phyloP scores from a whole-genome alignment of 1,284 basidiomycete genomes.

The Irpex sp. region DNA sequence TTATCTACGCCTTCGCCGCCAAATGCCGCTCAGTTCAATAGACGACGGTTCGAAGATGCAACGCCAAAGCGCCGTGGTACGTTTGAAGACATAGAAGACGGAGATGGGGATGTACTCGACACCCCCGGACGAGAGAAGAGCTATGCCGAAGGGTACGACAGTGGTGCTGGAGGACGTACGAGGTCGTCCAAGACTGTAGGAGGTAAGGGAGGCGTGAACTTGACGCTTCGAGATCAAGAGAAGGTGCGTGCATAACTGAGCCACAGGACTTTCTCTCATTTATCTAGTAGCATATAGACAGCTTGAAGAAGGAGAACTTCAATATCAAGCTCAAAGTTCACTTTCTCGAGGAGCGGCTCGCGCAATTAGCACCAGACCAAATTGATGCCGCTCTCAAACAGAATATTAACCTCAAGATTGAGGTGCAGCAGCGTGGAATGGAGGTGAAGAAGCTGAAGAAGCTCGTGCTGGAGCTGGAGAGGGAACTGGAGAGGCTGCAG shows the following conservation, averaged over 20 bases:
- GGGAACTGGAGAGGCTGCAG: conserved; percentile 71
- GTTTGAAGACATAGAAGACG: conserved; percentile 26
- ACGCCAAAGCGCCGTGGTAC: conserved; percentile 28
- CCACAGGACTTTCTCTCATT: not conserved
- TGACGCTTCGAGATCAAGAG: conserved; percentile 91
- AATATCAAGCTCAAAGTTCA: conserved; percentile 92
- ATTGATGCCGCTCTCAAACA: conserved; percentile 90
- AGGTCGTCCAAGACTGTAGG: conserved; percentile 31
- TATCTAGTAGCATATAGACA: conserved; percentile 76
- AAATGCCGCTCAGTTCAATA: conserved; percentile 19
- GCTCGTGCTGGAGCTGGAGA: conserved; percentile 79
- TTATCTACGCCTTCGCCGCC: conserved; percentile 53
- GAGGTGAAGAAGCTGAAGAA: conserved; percentile 93
- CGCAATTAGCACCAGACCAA: conserved; percentile 86
- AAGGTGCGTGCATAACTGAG: conserved; percentile 55
- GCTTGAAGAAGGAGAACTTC: conserved; percentile 93
- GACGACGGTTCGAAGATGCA: conserved; percentile 26
- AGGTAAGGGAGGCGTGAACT: conserved; percentile 55
- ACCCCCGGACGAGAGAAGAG: conserved; percentile 49
- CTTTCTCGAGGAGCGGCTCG: conserved; percentile 88
- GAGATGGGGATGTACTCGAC: conserved; percentile 46
- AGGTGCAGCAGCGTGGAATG: conserved; percentile 87
- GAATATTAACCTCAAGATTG: conserved; percentile 92
- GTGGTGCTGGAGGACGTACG: conserved; percentile 36
- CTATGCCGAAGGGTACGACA: conserved; percentile 47